Evolutionary conservation across 768 basidiomycete species (phyloP), one percentile per base, ranked within the genome.

Genomic region (Auricularia heimuer): DNA sequence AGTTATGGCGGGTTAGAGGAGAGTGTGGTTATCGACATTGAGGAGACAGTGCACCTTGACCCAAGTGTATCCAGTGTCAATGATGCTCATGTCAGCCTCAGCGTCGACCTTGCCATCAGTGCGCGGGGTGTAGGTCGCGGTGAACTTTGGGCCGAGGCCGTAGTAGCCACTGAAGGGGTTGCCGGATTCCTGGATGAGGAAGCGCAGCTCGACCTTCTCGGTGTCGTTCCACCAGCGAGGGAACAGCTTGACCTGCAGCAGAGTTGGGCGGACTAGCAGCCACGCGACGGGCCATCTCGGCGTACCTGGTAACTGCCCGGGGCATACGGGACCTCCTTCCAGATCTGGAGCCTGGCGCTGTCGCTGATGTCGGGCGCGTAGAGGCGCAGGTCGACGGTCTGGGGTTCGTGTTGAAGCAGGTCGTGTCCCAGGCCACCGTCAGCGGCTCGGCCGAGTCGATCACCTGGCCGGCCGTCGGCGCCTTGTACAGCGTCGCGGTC

Each of bases 141-240:
- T 84, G 70, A 90, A 86, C 64, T 90, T 73, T 54, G 90, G 90
- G 0, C 86, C 89, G 7, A 85, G 84, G 33, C 87, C 83, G 45
- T 84, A 73, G 51, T 77, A 74, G 62, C 79, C 76, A 33, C 82
- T 71, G 77, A 85, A 87, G 3, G 82, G 80, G 4, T 77, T 66
- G 29, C 81, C 82, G 6, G 79, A 69, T 1, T 80, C 68, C 54
- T 90, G 78, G 69, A 91, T 86, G 60, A 77, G 73, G 65, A 92
- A 71, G 70, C 90, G 86, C 18, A 91, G 81, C 1, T 71, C 70
- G 42, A 80, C 73, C 0, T 76, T 71, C 1, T 76, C 54, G 4
- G 85, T 82, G 0, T 82, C 71, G 65, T 89, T 85, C 88, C 88
- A 92, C 89, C 89, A 91, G 21, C 80, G 77, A 1, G 89, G 85